Evolutionary conservation across 1,284 basidiomycete species (phyloP), one percentile per base, ranked within the genome.

Genomic region (Trichosporon asahii): DNA sequence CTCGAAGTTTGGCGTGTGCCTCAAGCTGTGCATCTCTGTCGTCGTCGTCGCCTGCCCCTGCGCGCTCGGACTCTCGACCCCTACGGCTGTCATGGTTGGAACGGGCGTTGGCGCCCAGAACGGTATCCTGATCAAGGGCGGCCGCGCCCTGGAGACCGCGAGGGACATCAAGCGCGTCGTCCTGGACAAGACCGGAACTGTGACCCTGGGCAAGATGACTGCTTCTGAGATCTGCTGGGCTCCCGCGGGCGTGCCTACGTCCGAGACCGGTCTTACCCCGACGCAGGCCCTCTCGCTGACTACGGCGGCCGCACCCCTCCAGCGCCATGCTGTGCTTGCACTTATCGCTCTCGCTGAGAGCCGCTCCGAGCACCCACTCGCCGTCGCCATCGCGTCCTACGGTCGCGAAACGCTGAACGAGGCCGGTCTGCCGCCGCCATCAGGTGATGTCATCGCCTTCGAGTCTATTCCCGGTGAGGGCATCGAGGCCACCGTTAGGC

Each of bases 11-110:
- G 93, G 94, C 37, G 91, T 97, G 12, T 98, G 96, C 80, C 86
- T 99, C 71, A 95, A 98, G 85, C 90, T 99, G 74, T 98, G 96
- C 82, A 99, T 99, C 79, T 95, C 93, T 65, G 96, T 99, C 73
- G 89, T 99, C 69, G 97, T 99, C 60, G 95, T 99, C 68, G 97
- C 97, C 3, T 99, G 97, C 81, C 97, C 97, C 0, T 99, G 97
- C 80, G 97, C 97, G 0, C 88, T 99, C 31, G 97, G 97, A 2
- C 87, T 99, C 68, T 93, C 92, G 70, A 99, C 97, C 0, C 97
- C 97, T 0, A 99, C 97, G 0, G 97, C 97, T 0, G 95, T 99
- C 83, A 99, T 99, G 97, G 97, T 99, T 49, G 97, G 97, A 33
- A 99, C 97, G 0, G 97, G 97, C 0, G 90, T 99, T 67, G 97